Evolutionary conservation across 306 rosid genomes (phyloP).

Genomic region (Acacia melanoxylon): DNA sequence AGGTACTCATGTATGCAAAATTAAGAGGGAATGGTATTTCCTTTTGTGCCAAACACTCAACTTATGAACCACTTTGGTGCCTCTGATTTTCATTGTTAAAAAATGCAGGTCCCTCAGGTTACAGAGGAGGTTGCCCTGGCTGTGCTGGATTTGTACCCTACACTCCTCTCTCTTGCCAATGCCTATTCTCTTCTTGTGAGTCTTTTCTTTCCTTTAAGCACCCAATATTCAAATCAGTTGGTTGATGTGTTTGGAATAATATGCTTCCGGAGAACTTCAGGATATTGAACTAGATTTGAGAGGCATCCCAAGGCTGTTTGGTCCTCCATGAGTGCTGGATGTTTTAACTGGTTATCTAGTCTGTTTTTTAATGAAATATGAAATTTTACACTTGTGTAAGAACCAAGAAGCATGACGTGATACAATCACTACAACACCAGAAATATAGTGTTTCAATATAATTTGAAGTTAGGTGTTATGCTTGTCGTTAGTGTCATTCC

Average conservation of each 20-base stretch:
- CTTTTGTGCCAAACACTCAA: neutral
- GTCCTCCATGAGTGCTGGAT: neutral
- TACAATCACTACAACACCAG: neutral
- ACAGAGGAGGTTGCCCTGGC: slow-evolving; percentile 95
- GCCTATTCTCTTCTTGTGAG: slow-evolving; percentile 77
- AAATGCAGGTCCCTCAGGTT: slow-evolving; percentile 87
- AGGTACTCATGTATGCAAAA: slow-evolving; percentile 50
- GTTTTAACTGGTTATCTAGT: neutral
- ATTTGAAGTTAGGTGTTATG: neutral
- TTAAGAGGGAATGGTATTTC: slow-evolving; percentile 5
- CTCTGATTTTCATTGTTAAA: slow-evolving; percentile 1
- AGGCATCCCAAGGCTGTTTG: slow-evolving; percentile 1
- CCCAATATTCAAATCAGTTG: neutral
- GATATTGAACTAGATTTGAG: slow-evolving; percentile 3
- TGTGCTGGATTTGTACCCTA: slow-evolving; percentile 83
- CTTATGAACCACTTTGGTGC: neutral
- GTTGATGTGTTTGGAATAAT: neutral
- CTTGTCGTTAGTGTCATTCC: neutral
- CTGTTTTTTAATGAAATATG: neutral
- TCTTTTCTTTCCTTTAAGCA: slow-evolving; percentile 32
- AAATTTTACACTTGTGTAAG: neutral
- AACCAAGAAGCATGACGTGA: neutral
- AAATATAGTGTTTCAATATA: neutral
- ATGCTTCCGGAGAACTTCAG: slow-evolving; percentile 6
- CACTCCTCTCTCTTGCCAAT: slow-evolving; percentile 71